Evolutionary conservation across 768 basidiomycete species (phyloP).

Genomic region (Naganishia friedmannii): DNA sequence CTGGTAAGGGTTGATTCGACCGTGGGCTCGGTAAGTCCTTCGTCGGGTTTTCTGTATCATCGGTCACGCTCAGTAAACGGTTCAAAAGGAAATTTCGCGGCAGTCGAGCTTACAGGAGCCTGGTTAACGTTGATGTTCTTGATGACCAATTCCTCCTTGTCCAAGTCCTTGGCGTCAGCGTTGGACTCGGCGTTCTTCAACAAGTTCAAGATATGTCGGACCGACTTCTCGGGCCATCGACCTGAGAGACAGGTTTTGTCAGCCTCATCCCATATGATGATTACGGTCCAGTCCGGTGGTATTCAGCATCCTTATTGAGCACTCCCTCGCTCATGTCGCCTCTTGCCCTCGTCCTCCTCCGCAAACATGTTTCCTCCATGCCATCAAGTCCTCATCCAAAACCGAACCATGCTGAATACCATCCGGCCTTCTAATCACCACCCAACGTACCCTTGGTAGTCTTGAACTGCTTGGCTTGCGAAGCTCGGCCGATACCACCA

Average conservation of each 20-base stretch:
- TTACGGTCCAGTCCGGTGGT: background rate
- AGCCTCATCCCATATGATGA: background rate
- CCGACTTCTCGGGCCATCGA: slow-evolving; percentile 99
- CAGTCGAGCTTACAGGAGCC: slow-evolving; percentile 71
- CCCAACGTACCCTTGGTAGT: slow-evolving; percentile 78
- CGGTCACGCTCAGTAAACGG: background rate
- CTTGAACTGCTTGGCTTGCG: slow-evolving; percentile 95
- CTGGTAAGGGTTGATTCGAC: slow-evolving; percentile 84
- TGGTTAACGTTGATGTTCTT: slow-evolving; percentile 98
- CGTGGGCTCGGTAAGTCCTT: slow-evolving; percentile 81
- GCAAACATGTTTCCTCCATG: background rate
- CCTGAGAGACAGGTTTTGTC: slow-evolving; percentile 57
- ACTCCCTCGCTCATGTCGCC: background rate
- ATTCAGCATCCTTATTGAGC: background rate
- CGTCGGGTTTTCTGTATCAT: slow-evolving; percentile 85
- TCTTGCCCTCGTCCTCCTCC: background rate
- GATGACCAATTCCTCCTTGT: slow-evolving; percentile 85
- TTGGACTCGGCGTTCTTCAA: slow-evolving; percentile 99
- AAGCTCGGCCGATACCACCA: slow-evolving; percentile 90
- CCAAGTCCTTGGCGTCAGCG: slow-evolving; percentile 89
- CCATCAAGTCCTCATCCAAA: background rate
- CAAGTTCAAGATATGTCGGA: slow-evolving; percentile 88
- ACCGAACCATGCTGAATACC: background rate
- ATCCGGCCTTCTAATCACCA: slow-evolving; percentile 5
- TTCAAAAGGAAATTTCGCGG: background rate